phyloP scores from a whole-genome alignment of 2,329 filamentous ascomycete species.

The Tolypocladium pustulatum region DNA sequence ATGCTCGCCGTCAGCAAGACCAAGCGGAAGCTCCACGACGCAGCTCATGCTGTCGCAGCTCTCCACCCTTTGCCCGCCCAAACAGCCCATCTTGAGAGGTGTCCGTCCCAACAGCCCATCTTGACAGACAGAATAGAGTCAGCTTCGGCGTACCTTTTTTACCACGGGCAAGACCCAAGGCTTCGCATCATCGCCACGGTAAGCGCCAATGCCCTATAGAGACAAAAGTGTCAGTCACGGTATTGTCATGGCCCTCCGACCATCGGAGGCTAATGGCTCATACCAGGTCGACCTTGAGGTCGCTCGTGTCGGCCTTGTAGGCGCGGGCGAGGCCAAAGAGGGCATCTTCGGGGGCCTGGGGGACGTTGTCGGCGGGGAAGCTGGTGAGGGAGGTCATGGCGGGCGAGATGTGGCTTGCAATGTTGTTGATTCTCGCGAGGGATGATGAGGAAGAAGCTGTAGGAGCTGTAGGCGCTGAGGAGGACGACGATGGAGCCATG shows the following conservation, averaged over 20 bases:
- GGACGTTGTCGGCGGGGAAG: slow-evolving; percentile 68
- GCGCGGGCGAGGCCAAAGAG: slow-evolving; percentile 88
- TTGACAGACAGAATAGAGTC: background rate
- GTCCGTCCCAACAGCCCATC: background rate
- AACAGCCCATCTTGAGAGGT: background rate
- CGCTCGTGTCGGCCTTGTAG: slow-evolving; percentile 66
- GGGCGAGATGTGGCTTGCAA: slow-evolving; percentile 62
- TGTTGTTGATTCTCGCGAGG: slow-evolving; percentile 46
- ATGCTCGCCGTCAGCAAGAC: background rate
- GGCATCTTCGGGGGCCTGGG: slow-evolving; percentile 87
- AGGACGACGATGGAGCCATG: slow-evolving; percentile 12
- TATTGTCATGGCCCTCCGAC: background rate
- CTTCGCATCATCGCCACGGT: slow-evolving; percentile 90
- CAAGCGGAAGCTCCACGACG: background rate
- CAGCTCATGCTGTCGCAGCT: background rate
- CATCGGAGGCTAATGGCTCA: slow-evolving; percentile 18
- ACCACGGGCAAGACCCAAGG: slow-evolving; percentile 96
- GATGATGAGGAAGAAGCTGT: slow-evolving; percentile 30
- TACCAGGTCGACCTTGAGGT: slow-evolving; percentile 87
- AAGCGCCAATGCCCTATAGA: slow-evolving; percentile 68
- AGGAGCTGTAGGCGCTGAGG: slow-evolving; percentile 3
- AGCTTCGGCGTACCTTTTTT: slow-evolving; percentile 60
- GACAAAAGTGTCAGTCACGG: background rate
- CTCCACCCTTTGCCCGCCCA: background rate
- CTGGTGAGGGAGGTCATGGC: slow-evolving; percentile 41